These are phyloP conservation scores for Pseudogymnoascus sp. DNA, from an alignment of 2,329 filamentous ascomycete species.

Conservation along the genomic window DNA sequence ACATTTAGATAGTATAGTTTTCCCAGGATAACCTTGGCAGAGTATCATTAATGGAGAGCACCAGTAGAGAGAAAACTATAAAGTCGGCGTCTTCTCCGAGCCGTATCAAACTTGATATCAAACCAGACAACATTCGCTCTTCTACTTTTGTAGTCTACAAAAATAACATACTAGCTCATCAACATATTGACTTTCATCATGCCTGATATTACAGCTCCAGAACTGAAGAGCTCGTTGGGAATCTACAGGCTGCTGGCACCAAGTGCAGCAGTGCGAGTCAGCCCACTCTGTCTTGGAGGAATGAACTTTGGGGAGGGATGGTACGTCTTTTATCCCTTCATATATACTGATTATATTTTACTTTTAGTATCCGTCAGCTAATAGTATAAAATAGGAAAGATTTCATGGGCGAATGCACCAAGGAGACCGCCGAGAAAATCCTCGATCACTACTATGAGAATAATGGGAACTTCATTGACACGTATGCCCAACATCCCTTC, in stretches of 20 bases:
- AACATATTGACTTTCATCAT: conserved; percentile 14
- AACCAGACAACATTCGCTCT: neutral
- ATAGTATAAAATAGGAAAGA: conserved; percentile 19
- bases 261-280: conserved; percentile 58
- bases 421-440: conserved; percentile 47
- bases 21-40: neutral
- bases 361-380: neutral
- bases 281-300: conserved; percentile 55
- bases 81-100: neutral
- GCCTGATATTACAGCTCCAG: conserved; percentile 35
- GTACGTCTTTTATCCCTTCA: conserved; percentile 20
- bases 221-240: conserved; percentile 52
- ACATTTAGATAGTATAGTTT: no score
- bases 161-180: neutral
- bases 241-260: conserved; percentile 61
- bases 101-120: neutral
- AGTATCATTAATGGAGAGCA: neutral
- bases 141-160: neutral
- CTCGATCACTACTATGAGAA: conserved; percentile 48
- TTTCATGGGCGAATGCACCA: conserved; percentile 45
- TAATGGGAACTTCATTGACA: conserved; percentile 65
- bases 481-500: conserved; percentile 27
- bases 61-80: neutral
- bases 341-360: neutral
- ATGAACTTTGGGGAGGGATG: conserved; percentile 59